These are phyloP conservation scores for Xanthoconium stramineum DNA, from an alignment of 768 basidiomycete species.

Conservation along the genomic window DNA sequence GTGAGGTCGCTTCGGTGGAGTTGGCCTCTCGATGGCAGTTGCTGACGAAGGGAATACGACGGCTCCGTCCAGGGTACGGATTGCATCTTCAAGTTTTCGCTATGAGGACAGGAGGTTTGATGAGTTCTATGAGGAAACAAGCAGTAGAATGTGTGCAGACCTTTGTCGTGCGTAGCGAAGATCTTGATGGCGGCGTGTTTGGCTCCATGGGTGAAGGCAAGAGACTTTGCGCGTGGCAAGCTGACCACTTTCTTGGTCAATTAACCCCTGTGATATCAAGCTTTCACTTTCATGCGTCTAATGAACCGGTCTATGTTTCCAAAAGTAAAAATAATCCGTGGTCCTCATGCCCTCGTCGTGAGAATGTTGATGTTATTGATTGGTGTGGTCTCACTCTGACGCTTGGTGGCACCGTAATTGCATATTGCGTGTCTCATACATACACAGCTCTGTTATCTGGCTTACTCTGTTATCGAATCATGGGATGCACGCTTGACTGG, in stretches of 20 bases:
- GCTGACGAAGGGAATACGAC: slow-evolving; percentile 38
- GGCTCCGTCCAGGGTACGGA: slow-evolving; percentile 66
- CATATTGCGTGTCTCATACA: not conserved
- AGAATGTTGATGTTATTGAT: too few species aligned
- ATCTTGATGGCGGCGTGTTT: slow-evolving; percentile 8
- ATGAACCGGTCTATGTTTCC: too few species aligned
- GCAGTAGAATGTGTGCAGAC: slow-evolving; percentile 22
- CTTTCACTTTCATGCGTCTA: too few species aligned
- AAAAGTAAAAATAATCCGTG: too few species aligned
- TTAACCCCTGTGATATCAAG: too few species aligned
- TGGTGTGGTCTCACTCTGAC: not conserved
- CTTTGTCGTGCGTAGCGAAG: slow-evolving; percentile 41
- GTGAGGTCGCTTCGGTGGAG: slow-evolving; percentile 51
- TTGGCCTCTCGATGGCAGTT: slow-evolving; percentile 29
- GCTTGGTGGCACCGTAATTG: not conserved
- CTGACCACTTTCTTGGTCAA: too few species aligned
- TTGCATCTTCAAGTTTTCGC: slow-evolving; percentile 83
- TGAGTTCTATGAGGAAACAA: not conserved
- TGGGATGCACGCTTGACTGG: too few species aligned
- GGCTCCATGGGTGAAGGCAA: slow-evolving; percentile 13
- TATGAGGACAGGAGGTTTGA: slow-evolving; percentile 21
- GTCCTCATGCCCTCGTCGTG: too few species aligned
- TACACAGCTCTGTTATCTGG: too few species aligned
- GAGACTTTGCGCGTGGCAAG: too few species aligned
- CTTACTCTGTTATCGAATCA: too few species aligned